Conservation (phyloP, 1,139 yeast species). For the Candida labiduridarum region DNA sequence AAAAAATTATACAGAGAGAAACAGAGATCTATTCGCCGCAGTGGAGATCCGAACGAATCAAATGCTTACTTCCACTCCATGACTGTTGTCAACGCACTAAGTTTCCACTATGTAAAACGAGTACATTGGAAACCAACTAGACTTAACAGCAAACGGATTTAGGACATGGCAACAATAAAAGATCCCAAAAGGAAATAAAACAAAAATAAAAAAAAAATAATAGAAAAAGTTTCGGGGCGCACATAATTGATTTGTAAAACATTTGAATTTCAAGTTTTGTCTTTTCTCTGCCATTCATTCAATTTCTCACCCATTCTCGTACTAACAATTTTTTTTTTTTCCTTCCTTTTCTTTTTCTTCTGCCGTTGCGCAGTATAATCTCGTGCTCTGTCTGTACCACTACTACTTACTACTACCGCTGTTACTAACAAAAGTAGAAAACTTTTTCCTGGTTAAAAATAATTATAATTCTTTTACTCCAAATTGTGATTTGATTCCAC, state of each 20-base stretch:
- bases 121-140: background rate
- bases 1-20: background rate
- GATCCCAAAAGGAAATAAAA: background rate
- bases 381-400: background rate
- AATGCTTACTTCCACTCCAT: too few species aligned
- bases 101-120: background rate
- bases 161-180: background rate
- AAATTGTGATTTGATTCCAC: background rate
- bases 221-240: background rate
- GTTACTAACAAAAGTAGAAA: background rate
- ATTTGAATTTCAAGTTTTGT: slow-evolving; percentile 1
- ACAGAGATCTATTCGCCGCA: background rate
- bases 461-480: background rate
- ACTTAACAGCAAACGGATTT: background rate
- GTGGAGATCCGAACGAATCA: slow-evolving; percentile 4
- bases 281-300: too few species aligned
- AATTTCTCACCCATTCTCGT: too few species aligned
- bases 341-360: background rate
- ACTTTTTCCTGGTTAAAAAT: slow-evolving; percentile 3
- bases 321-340: background rate
- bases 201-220: background rate
- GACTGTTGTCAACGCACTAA: too few species aligned
- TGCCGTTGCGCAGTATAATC: background rate
- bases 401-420: too few species aligned
- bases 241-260: slow-evolving; percentile 3